Evolutionary conservation across 2,329 filamentous ascomycete genomes (phyloP), one percentile per base, ranked within the genome.

Genomic region (Aspergillus glaucus): DNA sequence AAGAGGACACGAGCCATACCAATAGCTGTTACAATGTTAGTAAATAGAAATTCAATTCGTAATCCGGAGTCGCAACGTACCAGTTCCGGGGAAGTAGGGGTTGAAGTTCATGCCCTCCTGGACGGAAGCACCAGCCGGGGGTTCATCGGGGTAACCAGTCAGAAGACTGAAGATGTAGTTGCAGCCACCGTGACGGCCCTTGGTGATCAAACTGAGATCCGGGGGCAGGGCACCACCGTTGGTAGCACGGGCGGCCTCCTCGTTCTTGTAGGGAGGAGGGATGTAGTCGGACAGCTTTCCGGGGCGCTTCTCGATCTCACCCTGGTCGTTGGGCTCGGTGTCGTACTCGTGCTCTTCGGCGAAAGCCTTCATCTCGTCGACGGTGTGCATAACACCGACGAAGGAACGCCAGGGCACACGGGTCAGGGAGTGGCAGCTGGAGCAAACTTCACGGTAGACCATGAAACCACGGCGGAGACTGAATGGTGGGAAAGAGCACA

Each of bases 291-390:
- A 95, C 46, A 98, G 84, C 80, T 98, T 98, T 79, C 93, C 93
- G 58, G 92, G 88, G 62, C 93, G 90, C 84, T 97, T 95, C 80
- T 95, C 88, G 70, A 97, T 96, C 62, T 96, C 89, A 62, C 93
- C 93, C 80, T 96, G 81, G 69, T 97, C 89, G 76, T 98, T 95
- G 69, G 93, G 93, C 79, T 98, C 93, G 66, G 84, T 88, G 69
- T 96, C 92, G 79, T 96, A 98, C 77, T 98, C 93, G 77, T 95
- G 88, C 80, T 95, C 91, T 75, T 98, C 93, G 62, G 93, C 93
- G 71, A 97, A 79, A 43, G 81, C 88, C 83, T 97, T 98, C 79
- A 89, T 93, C 80, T 98, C 93, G 66, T 97, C 91, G 68, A 95
- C 89, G 51, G 93, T 98, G 81, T 96, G 82, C 72, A 95, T 80